Evolutionary conservation across 106 monocot species (phyloP).

Genomic region (Dendrobium catenatum): DNA sequence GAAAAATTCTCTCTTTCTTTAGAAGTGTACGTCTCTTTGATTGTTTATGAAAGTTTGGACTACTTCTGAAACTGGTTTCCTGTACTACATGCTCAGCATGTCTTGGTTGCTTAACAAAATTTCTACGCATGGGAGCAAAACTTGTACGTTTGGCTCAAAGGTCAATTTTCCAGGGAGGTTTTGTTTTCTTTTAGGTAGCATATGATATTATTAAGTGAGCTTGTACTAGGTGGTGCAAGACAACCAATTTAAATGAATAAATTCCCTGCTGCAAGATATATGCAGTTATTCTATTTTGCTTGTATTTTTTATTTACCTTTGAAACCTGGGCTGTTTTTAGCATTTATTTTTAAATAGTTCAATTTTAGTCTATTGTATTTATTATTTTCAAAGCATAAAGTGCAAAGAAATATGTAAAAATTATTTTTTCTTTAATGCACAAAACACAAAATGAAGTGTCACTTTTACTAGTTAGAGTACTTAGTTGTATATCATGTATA

Average conservation of each 20-base stretch:
- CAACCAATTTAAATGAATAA: too few species aligned
- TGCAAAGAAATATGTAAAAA: too few species aligned
- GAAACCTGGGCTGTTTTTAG: neutral
- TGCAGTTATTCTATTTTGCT: too few species aligned
- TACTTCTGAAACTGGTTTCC: neutral
- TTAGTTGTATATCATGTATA: too few species aligned
- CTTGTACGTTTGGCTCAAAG: neutral
- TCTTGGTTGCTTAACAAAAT: neutral
- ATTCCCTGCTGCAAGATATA: too few species aligned
- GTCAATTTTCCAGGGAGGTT: neutral
- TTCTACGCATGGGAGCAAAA: neutral
- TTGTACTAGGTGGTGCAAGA: too few species aligned
- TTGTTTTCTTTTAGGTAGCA: too few species aligned
- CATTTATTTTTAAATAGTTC: neutral
- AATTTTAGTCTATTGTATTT: neutral
- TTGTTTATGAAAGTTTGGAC: neutral
- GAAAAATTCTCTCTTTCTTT: neutral
- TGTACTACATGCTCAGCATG: neutral
- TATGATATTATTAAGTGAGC: neutral
- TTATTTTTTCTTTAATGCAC: too few species aligned
- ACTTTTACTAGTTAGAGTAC: too few species aligned
- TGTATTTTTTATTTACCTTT: too few species aligned
- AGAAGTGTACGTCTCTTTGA: neutral
- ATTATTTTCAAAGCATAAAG: neutral
- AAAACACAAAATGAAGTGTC: too few species aligned